phyloP scores from a whole-genome alignment of 2,329 filamentous ascomycete species.

The Decorospora gaudefroyi region DNA sequence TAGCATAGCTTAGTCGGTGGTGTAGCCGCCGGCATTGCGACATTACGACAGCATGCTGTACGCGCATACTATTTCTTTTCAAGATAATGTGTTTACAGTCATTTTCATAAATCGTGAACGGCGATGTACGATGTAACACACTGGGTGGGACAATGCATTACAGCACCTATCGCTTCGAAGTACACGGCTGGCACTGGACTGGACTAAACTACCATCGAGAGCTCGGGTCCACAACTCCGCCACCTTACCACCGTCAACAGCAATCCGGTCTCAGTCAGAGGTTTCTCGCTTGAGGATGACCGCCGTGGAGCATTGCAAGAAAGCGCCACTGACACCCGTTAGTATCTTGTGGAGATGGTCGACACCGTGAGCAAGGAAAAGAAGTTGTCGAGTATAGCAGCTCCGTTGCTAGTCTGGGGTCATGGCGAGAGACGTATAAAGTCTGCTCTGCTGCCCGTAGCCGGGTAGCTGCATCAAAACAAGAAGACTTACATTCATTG shows the following conservation, averaged over 20 bases:
- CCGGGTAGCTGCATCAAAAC: conserved; percentile 2
- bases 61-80: neutral
- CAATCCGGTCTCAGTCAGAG: neutral
- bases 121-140: conserved; percentile 2
- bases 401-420: neutral
- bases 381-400: neutral
- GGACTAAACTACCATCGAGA: too few species aligned
- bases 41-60: conserved; percentile 2
- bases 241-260: neutral
- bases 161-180: neutral
- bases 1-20: neutral
- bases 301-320: conserved; percentile 7
- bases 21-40: neutral
- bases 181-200: neutral
- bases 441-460: neutral
- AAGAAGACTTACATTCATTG: conserved; percentile 4
- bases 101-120: neutral
- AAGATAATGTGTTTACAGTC: neutral
- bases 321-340: conserved; percentile 9
- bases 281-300: neutral
- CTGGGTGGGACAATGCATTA: neutral
- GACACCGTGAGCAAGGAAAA: neutral
- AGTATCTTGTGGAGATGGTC: neutral
- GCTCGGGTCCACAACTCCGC: neutral
- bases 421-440: conserved; percentile 10